These are phyloP conservation scores for Cercospora zeina DNA, from an alignment of 2,329 filamentous ascomycete genomes.

Conservation along the genomic window DNA sequence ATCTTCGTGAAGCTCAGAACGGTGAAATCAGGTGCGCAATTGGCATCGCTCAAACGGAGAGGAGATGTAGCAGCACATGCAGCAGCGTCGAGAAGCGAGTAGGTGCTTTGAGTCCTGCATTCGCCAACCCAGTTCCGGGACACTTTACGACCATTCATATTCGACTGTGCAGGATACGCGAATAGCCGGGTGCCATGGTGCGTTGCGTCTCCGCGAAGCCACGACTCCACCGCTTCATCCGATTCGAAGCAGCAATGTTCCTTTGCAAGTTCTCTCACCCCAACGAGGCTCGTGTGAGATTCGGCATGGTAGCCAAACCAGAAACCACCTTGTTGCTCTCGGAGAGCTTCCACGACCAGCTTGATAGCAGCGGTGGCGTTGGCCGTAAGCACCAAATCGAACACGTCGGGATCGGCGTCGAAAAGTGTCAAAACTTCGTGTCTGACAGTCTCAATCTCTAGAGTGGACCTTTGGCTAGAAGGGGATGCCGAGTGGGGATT, in stretches of 20 bases:
- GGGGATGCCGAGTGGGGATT: conserved; percentile 87
- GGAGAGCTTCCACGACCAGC: conserved; percentile 75
- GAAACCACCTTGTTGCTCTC: conserved; percentile 68
- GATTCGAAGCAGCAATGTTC: conserved; percentile 65
- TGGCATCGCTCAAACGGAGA: conserved; percentile 65
- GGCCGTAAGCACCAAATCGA: conserved; percentile 86
- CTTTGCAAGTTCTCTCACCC: conserved; percentile 65
- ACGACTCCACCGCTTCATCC: conserved; percentile 63
- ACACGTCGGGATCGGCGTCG: conserved; percentile 75
- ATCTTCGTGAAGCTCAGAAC: conserved; percentile 93
- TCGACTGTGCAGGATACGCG: conserved; percentile 87
- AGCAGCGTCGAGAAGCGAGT: conserved; percentile 80
- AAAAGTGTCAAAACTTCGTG: conserved; percentile 73
- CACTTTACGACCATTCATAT: conserved; percentile 79
- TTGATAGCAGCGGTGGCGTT: conserved; percentile 93
- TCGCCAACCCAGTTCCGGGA: conserved; percentile 65
- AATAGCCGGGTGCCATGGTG: conserved; percentile 55
- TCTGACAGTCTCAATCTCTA: conserved; percentile 71
- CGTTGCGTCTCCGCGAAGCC: conserved; percentile 52
- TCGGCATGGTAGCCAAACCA: conserved; percentile 80
- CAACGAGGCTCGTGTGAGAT: conserved; percentile 83
- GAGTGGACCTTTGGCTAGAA: conserved; percentile 72
- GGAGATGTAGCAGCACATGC: conserved; percentile 75
- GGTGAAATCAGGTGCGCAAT: conserved; percentile 74
- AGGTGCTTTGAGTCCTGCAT: conserved; percentile 39